Base-by-base conservation (phyloP, 768 basidiomycete species). In the Kwoniella heveanensis region DNA sequence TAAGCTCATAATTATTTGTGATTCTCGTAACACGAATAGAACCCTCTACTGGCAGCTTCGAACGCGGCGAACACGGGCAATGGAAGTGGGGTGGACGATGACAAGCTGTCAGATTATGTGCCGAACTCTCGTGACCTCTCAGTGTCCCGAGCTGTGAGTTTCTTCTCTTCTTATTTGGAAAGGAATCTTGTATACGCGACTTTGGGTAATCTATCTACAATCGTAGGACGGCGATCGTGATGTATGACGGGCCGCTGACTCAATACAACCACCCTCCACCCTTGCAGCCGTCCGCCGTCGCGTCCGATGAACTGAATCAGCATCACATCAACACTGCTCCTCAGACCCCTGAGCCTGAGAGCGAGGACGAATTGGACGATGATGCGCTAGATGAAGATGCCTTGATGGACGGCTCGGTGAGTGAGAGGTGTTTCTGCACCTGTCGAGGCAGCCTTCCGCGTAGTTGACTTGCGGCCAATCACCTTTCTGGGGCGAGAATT, bases 21-120 rank as follows among this genome's bases (percentile, higher is more conserved):
- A 32, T 32, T 32, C 32, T n/a, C 32, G 13, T 32, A 13, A 22
- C 32, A 29, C 29, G 6, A 48, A 21, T 57, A 76, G 74, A 76
- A 76, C 59, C 72, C 72, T 19, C 37, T 76, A 39, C 64, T 76
- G 32, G 72, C 74, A 50, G 71, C 71, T 29, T 62, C 66, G 50
- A 69, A 69, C 44, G 73, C 66, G 54, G 48, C 59, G 21, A 63
- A 53, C 25, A 44, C 51, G 30, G 39, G 36, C 7, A 39, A 30
- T 46, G 62, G 61, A 4, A 52, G 54, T 47, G 69, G 52, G 6
- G 82, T 82, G 72, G 86, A 87, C 13, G 92, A 92, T 57, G 92
- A 94, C 79, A 88, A 91, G 54, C 84, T 96, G 65, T 91, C 90
- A 73, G 92, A 95, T 78, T 86, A 94, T 61, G 88, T 95, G 8